Base-by-base conservation (phyloP, 1,284 basidiomycete genomes). In the Ceraceosorus bombacis region DNA sequence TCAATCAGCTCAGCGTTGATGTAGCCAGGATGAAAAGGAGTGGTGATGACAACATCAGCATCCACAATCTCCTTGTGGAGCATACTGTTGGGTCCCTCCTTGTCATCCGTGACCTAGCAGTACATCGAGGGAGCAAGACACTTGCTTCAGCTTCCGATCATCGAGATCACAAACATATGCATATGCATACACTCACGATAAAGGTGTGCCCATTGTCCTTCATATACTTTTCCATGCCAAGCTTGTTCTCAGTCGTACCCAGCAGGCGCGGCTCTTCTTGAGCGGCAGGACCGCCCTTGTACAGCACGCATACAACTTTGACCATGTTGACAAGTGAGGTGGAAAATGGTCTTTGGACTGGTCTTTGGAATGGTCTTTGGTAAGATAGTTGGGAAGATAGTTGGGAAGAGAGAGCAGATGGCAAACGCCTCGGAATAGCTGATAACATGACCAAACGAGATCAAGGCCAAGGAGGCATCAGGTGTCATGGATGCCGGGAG, bases 41-140 rank as follows among this genome's bases (percentile, higher is more conserved):
- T 95, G 13, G 90, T 93, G 79, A 93, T 73, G 54, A 78, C 67
- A 57, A 78, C 76, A 49, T 79, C 79, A 50, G 79, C 75, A 77
- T 93, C 90, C 27, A 56, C 53, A 65, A 95, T 83, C 78, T 95
- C 83, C 79, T 90, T 89, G 76, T 90, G 86, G 82, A 96, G 93
- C 66, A 83, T 86, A 60, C 87, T 89, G 78, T 89, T 81, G 8
- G 86, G 81, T 40, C 90, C 89, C 77, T 95, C 92, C 80, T 95
- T 95, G 82, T 86, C 85, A 76, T 85, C 86, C 49, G 88, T 86
- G 58, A 90, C 88, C 51, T 76, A 65, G 54, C 78, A 27, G 27
- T 27, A 41, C 17, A 54, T 53, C 36, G 57, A 49, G 62, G 41
- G 55, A 59, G 41, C 6, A 27, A 27, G 27, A 27, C 27, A 27